Conservation (phyloP, 2,329 filamentous ascomycete genomes). For the Colletotrichum sp. region DNA sequence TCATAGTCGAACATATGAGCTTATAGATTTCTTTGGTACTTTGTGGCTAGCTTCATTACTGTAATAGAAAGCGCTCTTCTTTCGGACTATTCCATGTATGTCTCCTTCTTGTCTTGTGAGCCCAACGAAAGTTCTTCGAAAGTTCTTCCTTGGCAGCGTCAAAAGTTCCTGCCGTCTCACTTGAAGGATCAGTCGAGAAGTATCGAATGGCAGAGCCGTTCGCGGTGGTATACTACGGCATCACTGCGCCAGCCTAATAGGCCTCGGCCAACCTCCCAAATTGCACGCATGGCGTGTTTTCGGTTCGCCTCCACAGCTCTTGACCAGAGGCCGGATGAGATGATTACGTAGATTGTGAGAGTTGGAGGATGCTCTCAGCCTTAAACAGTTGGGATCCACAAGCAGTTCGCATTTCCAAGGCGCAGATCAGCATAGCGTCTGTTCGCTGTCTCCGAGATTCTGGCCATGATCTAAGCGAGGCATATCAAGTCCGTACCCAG, state of each 20-base stretch:
- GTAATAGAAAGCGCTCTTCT: neutral
- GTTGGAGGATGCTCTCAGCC: neutral
- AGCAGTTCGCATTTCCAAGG: neutral
- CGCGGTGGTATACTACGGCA: neutral
- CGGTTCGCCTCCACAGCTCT: neutral
- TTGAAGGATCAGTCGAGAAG: neutral
- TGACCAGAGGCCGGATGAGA: neutral
- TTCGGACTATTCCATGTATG: neutral
- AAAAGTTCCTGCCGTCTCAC: neutral
- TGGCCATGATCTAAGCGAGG: neutral
- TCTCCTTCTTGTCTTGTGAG: neutral
- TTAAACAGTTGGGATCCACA: neutral
- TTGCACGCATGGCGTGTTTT: neutral
- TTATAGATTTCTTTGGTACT: neutral
- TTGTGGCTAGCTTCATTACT: neutral
- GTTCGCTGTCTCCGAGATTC: neutral
- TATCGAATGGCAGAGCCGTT: neutral
- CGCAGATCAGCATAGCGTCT: neutral
- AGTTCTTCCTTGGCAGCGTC: neutral
- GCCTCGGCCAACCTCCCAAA: neutral
- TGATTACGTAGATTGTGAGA: neutral
- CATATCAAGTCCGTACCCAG: neutral
- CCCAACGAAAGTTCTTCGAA: neutral
- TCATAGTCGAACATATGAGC: neutral
- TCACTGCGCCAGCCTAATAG: neutral